These are phyloP conservation scores for Pleurotus djamor DNA, from an alignment of 768 basidiomycete genomes.

Conservation along the genomic window DNA sequence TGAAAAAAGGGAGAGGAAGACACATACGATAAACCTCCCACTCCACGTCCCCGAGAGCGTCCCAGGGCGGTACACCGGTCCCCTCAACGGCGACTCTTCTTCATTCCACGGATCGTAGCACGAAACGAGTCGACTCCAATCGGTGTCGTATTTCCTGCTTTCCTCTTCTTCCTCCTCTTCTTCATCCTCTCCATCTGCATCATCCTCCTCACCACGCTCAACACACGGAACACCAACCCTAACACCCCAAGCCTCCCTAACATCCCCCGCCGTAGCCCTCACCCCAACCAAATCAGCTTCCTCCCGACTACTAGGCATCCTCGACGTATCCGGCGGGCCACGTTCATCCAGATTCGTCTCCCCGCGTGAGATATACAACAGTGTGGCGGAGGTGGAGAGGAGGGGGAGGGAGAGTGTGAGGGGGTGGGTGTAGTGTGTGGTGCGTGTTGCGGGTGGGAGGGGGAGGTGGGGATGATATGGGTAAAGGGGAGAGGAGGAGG, in stretches of 20 bases:
- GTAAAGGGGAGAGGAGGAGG: slow-evolving; percentile 29
- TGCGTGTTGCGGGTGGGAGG: slow-evolving; percentile 13
- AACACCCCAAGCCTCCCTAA: too few species aligned
- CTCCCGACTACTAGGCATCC: slow-evolving; percentile 27
- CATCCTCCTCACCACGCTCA: not conserved
- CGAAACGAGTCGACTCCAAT: slow-evolving; percentile 45
- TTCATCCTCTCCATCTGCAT: slow-evolving; percentile 5
- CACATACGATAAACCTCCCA: slow-evolving; percentile 42
- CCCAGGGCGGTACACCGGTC: slow-evolving; percentile 40
- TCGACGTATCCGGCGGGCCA: slow-evolving; percentile 17
- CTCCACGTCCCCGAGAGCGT: slow-evolving; percentile 42
- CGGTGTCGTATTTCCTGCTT: slow-evolving; percentile 34
- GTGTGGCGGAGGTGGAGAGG: slow-evolving; percentile 34
- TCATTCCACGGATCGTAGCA: slow-evolving; percentile 35
- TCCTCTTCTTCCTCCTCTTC: slow-evolving; percentile 13
- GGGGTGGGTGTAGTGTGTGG: slow-evolving; percentile 38
- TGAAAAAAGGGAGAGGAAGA: not conserved
- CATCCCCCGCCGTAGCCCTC: not conserved
- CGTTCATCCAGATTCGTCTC: slow-evolving; percentile 31
- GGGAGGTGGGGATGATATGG: not conserved
- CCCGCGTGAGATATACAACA: slow-evolving; percentile 30
- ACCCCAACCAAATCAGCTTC: slow-evolving; percentile 25
- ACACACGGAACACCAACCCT: not conserved
- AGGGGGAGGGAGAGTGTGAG: slow-evolving; percentile 39
- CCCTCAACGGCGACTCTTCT: slow-evolving; percentile 32